A percentile compares a stretch with the other conserved stretches of the same genome.
Evolutionary conservation across 345 rosid genomes (phyloP).

Genomic region (Eucalyptus polyanthemos): DNA sequence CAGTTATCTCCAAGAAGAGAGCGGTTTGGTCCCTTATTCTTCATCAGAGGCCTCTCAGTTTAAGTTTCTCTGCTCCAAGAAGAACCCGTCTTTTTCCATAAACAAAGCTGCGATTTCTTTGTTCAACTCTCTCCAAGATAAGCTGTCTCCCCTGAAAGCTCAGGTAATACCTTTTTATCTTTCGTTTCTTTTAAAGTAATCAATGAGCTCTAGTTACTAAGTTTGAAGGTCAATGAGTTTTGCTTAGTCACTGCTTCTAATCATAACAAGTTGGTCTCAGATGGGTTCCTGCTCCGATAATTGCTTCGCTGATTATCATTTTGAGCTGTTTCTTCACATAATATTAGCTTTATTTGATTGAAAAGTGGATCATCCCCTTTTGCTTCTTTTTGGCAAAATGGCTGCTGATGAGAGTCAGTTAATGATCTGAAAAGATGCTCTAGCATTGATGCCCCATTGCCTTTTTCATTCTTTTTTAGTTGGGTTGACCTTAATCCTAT

Average conservation of each 20-base stretch:
- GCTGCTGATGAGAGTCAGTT: too few relatives aligned
- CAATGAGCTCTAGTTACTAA: background rate
- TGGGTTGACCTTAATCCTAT: background rate
- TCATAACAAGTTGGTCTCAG: background rate
- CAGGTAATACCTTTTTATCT: constrained; percentile 15
- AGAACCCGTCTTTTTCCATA: too few relatives aligned
- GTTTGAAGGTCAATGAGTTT: background rate
- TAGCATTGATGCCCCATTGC: background rate
- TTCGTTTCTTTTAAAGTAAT: background rate
- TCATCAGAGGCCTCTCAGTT: too few relatives aligned
- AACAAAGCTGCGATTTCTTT: too few relatives aligned
- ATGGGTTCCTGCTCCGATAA: background rate
- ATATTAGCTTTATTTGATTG: too few relatives aligned
- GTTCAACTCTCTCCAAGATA: constrained; percentile 2
- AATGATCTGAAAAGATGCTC: background rate
- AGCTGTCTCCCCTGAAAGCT: constrained; percentile 17
- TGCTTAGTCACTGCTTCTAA: background rate
- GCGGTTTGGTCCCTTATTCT: too few relatives aligned
- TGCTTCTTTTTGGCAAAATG: too few relatives aligned
- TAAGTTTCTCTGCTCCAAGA: too few relatives aligned
- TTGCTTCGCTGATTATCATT: background rate
- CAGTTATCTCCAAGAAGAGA: too few relatives aligned
- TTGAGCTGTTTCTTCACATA: background rate
- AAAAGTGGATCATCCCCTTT: too few relatives aligned
- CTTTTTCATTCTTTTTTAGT: background rate